Evolutionary conservation across 2,329 filamentous ascomycete species (phyloP).

Genomic region (Escovopsis sp.): DNA sequence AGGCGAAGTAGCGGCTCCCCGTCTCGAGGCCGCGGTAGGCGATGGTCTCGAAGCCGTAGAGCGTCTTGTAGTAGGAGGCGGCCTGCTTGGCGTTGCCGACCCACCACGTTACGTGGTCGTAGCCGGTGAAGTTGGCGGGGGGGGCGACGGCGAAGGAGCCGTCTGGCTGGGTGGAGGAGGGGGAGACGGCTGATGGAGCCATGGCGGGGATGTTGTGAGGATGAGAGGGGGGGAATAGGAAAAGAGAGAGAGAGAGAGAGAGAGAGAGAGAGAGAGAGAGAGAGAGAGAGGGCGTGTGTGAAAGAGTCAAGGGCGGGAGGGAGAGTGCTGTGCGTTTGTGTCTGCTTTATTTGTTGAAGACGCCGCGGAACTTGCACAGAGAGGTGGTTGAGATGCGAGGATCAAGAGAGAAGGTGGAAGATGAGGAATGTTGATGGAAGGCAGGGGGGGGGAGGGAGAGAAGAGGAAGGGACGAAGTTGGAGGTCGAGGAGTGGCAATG

Average conservation of each 20-base stretch:
- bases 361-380: no score
- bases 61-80: slow-evolving; percentile 71
- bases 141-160: slow-evolving; percentile 40
- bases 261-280: not conserved
- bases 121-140: slow-evolving; percentile 54
- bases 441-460: no score
- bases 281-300: not conserved
- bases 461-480: not conserved
- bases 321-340: no score
- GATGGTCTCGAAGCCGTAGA: slow-evolving; percentile 71
- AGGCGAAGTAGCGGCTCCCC: slow-evolving; percentile 63
- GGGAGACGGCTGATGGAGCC: slow-evolving; percentile 43
- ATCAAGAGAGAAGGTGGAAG: no score
- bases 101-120: slow-evolving; percentile 91
- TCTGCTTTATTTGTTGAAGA: no score
- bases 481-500: not conserved
- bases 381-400: no score
- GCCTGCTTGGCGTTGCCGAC: slow-evolving; percentile 95
- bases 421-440: no score
- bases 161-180: slow-evolving; percentile 32
- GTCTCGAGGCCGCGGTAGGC: slow-evolving; percentile 86
- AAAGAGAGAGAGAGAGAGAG: not conserved
- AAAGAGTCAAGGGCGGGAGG: not conserved
- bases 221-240: not conserved
- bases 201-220: slow-evolving; percentile 19